These are phyloP conservation scores for Orbilia brochopaga DNA, from an alignment of 2,329 filamentous ascomycete species.

Conservation along the genomic window DNA sequence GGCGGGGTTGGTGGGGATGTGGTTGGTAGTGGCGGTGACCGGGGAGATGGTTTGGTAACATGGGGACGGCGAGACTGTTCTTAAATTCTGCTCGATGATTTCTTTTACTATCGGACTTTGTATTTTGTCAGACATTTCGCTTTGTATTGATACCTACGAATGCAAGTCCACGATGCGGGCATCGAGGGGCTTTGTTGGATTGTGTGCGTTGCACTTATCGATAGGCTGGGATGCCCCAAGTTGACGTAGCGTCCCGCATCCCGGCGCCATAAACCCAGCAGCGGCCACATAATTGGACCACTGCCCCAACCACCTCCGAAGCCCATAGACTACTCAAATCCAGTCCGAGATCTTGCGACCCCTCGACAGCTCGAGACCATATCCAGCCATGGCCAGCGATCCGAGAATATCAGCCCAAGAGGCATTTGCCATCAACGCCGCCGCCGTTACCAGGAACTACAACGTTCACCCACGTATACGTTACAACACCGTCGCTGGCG, in stretches of 20 bases:
- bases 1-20: slow-evolving; percentile 9
- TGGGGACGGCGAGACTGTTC: neutral
- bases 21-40: slow-evolving; percentile 13
- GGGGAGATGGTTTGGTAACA: slow-evolving; percentile 12
- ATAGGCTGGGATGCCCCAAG: slow-evolving; percentile 42
- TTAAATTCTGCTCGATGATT: neutral
- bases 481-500: slow-evolving; percentile 98
- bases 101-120: neutral
- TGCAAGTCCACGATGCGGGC: neutral
- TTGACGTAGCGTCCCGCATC: slow-evolving; percentile 49
- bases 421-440: slow-evolving; percentile 55
- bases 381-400: slow-evolving; percentile 44
- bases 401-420: slow-evolving; percentile 54
- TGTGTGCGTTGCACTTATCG: slow-evolving; percentile 36
- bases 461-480: slow-evolving; percentile 73
- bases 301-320: slow-evolving; percentile 31
- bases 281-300: slow-evolving; percentile 17
- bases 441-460: slow-evolving; percentile 55
- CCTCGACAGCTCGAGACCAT: slow-evolving; percentile 26
- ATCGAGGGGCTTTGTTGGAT: slow-evolving; percentile 19
- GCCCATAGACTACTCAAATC: slow-evolving; percentile 13
- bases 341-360: neutral
- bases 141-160: neutral
- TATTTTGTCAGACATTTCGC: neutral
- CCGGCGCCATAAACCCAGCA: slow-evolving; percentile 36